Conservation (phyloP, 257 asterid genomes). For the Plantago major region DNA sequence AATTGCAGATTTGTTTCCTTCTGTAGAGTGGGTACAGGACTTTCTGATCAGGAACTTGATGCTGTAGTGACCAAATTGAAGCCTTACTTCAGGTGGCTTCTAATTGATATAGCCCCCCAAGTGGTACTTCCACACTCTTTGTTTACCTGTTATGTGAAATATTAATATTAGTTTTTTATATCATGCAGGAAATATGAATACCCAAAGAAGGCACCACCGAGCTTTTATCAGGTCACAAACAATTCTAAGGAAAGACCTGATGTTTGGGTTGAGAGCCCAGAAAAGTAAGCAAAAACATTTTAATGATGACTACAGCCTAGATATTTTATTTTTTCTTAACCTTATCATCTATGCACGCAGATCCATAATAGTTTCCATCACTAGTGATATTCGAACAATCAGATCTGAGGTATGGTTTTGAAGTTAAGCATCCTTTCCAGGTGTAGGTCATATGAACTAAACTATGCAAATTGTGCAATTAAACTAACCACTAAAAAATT, state of each 20-base stretch:
- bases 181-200: slow-evolving; percentile 73
- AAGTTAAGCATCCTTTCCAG: slow-evolving; percentile 5
- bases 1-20: slow-evolving; percentile 90
- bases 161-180: not conserved
- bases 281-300: slow-evolving; percentile 51
- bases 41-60: slow-evolving; percentile 88
- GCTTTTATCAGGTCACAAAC: slow-evolving; percentile 89
- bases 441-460: slow-evolving; percentile 2
- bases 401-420: slow-evolving; percentile 70
- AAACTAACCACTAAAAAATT: slow-evolving; percentile 3
- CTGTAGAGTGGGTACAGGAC: slow-evolving; percentile 98
- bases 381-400: slow-evolving; percentile 96
- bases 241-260: slow-evolving; percentile 96
- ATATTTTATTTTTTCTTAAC: slow-evolving; percentile 20
- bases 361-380: slow-evolving; percentile 79
- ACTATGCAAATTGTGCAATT: not conserved
- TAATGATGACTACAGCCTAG: slow-evolving; percentile 1
- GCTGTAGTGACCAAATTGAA: slow-evolving; percentile 69
- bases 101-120: not conserved
- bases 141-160: slow-evolving; percentile 7
- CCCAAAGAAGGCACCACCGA: slow-evolving; percentile 86
- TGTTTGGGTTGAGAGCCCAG: slow-evolving; percentile 98
- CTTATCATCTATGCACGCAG: slow-evolving; percentile 36
- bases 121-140: slow-evolving; percentile 1
- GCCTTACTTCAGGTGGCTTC: slow-evolving; percentile 71